Evolutionary conservation across 805 yeast genomes (phyloP).

Genomic region (Diddensiella transvaalensis): DNA sequence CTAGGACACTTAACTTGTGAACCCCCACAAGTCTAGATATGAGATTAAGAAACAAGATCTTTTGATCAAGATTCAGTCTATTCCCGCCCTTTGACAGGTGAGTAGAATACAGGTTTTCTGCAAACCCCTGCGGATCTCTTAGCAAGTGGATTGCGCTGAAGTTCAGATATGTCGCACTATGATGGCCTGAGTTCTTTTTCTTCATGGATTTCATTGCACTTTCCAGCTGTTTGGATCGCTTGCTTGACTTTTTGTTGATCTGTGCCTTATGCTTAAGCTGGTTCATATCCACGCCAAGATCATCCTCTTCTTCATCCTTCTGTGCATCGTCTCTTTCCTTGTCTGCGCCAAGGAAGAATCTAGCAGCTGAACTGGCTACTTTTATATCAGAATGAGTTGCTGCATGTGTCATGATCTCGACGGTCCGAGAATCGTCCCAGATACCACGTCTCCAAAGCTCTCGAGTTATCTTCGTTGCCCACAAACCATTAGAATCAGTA

Average conservation of each 20-base stretch:
- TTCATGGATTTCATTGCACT: slow-evolving; percentile 65
- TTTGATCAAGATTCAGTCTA: slow-evolving; percentile 80
- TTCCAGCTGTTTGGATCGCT: slow-evolving; percentile 77
- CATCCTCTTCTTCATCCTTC: slow-evolving; percentile 71
- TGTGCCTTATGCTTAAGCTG: slow-evolving; percentile 76
- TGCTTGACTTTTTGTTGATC: slow-evolving; percentile 76
- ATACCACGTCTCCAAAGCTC: slow-evolving; percentile 97
- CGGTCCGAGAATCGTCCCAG: slow-evolving; percentile 96
- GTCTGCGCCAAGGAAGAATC: slow-evolving; percentile 92
- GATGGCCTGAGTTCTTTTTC: slow-evolving; percentile 42
- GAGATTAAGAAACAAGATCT: slow-evolving; percentile 80
- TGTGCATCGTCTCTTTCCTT: slow-evolving; percentile 83
- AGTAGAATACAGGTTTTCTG: slow-evolving; percentile 71
- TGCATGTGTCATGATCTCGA: slow-evolving; percentile 97
- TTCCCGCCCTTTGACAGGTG: slow-evolving; percentile 68
- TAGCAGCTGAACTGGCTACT: slow-evolving; percentile 84
- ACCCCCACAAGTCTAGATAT: slow-evolving; percentile 89
- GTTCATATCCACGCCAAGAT: slow-evolving; percentile 53
- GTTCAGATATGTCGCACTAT: slow-evolving; percentile 68
- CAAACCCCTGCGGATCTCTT: slow-evolving; percentile 97
- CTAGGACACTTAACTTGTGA: slow-evolving; percentile 86
- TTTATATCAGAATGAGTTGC: slow-evolving; percentile 83
- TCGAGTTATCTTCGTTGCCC: slow-evolving; percentile 94
- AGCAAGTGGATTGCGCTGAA: slow-evolving; percentile 92
- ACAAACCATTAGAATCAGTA: slow-evolving; percentile 77